Percentiles rank a stretch among this genome's conserved stretches.
These are phyloP conservation scores for Apiotrichum gracile DNA, from an alignment of 1,284 basidiomycete species.

Conservation along the genomic window DNA sequence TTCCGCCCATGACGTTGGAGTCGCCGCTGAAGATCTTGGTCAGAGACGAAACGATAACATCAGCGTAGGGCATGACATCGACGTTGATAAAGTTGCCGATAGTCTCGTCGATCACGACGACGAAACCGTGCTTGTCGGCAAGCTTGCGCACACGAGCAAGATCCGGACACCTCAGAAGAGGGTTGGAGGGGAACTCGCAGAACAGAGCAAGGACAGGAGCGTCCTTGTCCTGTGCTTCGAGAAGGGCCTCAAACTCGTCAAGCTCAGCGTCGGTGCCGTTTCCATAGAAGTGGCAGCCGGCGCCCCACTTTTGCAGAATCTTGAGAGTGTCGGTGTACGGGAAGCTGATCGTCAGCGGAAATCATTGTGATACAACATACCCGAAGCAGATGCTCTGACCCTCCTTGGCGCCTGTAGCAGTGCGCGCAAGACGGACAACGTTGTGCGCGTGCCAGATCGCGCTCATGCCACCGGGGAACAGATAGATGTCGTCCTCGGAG, in stretches of 20 bases:
- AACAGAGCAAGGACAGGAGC: slow-evolving; percentile 50
- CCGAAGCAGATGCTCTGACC: slow-evolving; percentile 92
- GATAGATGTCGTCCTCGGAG: slow-evolving; percentile 77
- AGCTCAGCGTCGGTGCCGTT: slow-evolving; percentile 72
- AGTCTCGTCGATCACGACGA: slow-evolving; percentile 90
- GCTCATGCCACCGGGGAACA: slow-evolving; percentile 84
- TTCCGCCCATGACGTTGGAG: slow-evolving; percentile 95
- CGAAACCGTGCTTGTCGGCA: slow-evolving; percentile 82
- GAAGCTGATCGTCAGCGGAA: slow-evolving; percentile 50
- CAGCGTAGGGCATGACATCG: slow-evolving; percentile 80
- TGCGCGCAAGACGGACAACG: slow-evolving; percentile 55
- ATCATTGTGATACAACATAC: not conserved
- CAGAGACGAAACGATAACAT: slow-evolving; percentile 88
- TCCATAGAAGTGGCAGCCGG: slow-evolving; percentile 86
- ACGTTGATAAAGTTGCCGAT: slow-evolving; percentile 96
- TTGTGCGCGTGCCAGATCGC: slow-evolving; percentile 90
- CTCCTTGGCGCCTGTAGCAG: slow-evolving; percentile 36
- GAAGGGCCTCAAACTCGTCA: slow-evolving; percentile 61
- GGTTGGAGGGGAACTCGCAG: slow-evolving; percentile 92
- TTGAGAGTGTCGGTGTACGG: slow-evolving; percentile 98
- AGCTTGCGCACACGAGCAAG: slow-evolving; percentile 70
- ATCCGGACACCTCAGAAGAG: slow-evolving; percentile 77
- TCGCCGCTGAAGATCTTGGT: slow-evolving; percentile 95
- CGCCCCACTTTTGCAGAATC: slow-evolving; percentile 93
- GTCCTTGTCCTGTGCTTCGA: slow-evolving; percentile 47